These are phyloP conservation scores for Logfia minima DNA, from an alignment of 129 eudicot species.

Conservation along the genomic window DNA sequence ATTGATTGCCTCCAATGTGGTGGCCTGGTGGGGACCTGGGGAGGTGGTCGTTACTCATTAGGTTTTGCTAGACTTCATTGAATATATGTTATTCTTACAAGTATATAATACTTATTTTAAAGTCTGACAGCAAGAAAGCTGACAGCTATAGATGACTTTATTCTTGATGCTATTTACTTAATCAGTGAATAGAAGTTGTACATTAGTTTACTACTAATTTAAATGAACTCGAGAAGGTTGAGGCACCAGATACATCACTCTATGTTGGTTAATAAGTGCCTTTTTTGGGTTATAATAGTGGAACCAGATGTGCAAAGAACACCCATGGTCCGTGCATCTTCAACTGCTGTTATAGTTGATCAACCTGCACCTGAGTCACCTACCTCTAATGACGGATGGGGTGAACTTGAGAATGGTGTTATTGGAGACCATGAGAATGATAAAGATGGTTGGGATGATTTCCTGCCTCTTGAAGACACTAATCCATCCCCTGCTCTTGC, in stretches of 20 bases:
- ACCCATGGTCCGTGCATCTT: conserved; percentile 42
- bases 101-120: neutral
- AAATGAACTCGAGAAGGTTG: conserved; percentile 6
- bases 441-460: conserved; percentile 91
- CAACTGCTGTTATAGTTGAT: conserved; percentile 49
- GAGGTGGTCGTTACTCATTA: neutral
- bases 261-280: conserved; percentile 4
- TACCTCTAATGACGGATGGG: conserved; percentile 84
- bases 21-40: neutral
- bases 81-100: neutral
- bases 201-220: neutral
- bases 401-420: conserved; percentile 75
- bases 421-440: conserved; percentile 48
- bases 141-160: neutral
- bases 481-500: conserved; percentile 74
- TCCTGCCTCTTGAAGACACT: conserved; percentile 71
- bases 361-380: conserved; percentile 68
- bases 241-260: neutral
- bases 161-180: neutral
- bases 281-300: conserved; percentile 12
- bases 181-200: neutral
- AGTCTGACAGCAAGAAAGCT: neutral
- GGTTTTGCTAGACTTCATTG: conserved; percentile 1
- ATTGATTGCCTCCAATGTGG: neutral
- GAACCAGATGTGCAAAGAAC: conserved; percentile 38